phyloP scores from a whole-genome alignment of 2,329 filamentous ascomycete genomes.

The Corynespora cassiicola region DNA sequence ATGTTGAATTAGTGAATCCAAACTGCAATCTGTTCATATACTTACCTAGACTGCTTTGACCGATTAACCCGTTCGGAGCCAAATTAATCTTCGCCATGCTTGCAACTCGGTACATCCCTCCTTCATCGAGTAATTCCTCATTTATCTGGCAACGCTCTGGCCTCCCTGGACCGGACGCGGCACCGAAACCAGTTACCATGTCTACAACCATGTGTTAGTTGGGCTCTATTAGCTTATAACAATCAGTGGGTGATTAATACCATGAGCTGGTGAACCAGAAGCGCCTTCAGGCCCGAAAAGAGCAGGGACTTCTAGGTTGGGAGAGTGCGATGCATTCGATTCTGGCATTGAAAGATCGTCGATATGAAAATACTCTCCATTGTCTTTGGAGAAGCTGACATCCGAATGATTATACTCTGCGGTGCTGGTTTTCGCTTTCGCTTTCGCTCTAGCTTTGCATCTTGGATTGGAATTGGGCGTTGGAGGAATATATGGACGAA shows the following conservation, averaged over 20 bases:
- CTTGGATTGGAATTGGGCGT: conserved; percentile 6
- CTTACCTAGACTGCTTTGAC: conserved; percentile 16
- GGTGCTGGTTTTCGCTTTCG: conserved; percentile 6
- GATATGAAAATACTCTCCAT: conserved; percentile 11
- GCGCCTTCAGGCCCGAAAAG: conserved; percentile 6
- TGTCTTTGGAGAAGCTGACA: conserved; percentile 9
- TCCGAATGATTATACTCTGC: conserved; percentile 6
- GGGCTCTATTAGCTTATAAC: conserved; percentile 17
- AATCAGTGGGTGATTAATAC: conserved; percentile 14
- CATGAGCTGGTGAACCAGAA: conserved; percentile 11
- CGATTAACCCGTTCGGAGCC: conserved; percentile 12
- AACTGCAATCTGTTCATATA: conserved; percentile 13
- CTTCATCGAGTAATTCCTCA: conserved; percentile 11
- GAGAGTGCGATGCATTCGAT: conserved; percentile 8
- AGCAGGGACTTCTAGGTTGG: conserved; percentile 5
- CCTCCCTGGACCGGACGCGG: conserved; percentile 6
- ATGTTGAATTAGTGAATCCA: conserved; percentile 10
- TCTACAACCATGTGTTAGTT: conserved; percentile 14
- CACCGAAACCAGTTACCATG: conserved; percentile 4
- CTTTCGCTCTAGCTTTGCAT: conserved; percentile 9
- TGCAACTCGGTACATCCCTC: conserved; percentile 10
- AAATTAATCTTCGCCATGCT: conserved; percentile 10
- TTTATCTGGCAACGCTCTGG: conserved; percentile 15
- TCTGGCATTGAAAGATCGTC: conserved; percentile 7
- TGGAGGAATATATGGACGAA: too few relatives aligned